Percentiles rank a stretch among this genome's conserved stretches.
Evolutionary conservation across 805 yeast species (phyloP).

Genomic region (Clavispora fructus): DNA sequence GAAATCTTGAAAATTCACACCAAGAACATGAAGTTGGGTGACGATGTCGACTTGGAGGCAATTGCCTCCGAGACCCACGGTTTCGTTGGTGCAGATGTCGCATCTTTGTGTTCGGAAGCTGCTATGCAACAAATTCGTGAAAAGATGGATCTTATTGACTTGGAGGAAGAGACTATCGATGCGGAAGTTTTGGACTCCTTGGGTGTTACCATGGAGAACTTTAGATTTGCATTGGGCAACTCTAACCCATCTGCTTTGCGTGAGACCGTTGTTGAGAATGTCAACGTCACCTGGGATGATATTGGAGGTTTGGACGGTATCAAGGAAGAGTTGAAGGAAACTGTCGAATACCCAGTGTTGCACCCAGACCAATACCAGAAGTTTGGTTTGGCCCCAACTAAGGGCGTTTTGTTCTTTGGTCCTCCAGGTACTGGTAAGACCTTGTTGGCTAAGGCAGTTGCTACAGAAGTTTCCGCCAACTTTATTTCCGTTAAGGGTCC

Average conservation of each 20-base stretch:
- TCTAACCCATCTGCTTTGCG: constrained; percentile 98
- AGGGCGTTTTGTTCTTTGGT: constrained; percentile 97
- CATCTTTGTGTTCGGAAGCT: constrained; percentile 98
- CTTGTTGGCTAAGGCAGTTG: constrained; percentile 95
- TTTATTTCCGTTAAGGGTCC: constrained; percentile 97
- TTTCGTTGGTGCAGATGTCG: constrained; percentile 98
- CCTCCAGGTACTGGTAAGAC: constrained; percentile 99
- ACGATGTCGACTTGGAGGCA: constrained; percentile 91
- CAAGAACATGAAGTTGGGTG: constrained; percentile 95
- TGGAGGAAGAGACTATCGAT: constrained; percentile 94
- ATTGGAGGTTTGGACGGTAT: constrained; percentile 97
- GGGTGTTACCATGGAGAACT: constrained; percentile 98
- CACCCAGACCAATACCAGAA: constrained; percentile 99
- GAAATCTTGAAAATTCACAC: constrained; percentile 97
- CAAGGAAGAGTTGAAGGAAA: constrained; percentile 95
- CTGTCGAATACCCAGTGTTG: constrained; percentile 97
- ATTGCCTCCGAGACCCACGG: constrained; percentile 98
- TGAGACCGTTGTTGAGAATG: constrained; percentile 98
- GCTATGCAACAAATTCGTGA: constrained; percentile 99
- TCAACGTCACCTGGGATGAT: constrained; percentile 98
- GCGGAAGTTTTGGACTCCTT: constrained; percentile 94
- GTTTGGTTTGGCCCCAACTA: constrained; percentile 95
- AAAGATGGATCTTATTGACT: constrained; percentile 95
- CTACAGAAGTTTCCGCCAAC: constrained; percentile 97
- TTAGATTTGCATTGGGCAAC: constrained; percentile 94